phyloP scores from a whole-genome alignment of 306 rosid genomes.

The Quercus bicolor region DNA sequence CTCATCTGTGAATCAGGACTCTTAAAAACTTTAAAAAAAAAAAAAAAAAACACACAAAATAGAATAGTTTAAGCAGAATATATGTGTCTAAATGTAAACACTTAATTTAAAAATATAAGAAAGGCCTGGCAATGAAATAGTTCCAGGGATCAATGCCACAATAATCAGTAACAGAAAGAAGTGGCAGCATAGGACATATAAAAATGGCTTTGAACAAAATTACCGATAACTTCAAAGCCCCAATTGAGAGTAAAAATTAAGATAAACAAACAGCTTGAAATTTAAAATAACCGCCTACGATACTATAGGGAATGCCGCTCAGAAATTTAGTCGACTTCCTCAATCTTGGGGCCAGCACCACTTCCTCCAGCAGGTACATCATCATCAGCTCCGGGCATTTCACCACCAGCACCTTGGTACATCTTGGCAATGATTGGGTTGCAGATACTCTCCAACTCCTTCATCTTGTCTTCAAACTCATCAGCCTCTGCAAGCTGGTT shows the following conservation, averaged over 20 bases:
- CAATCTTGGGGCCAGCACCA: constrained; percentile 77
- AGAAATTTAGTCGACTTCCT: constrained; percentile 56
- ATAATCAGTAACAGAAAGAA: not conserved
- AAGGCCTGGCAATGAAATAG: not conserved
- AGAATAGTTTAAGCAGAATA: too few relatives aligned
- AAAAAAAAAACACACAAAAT: too few relatives aligned
- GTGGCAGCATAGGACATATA: not conserved
- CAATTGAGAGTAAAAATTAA: not conserved
- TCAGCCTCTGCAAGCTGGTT: constrained; percentile 67
- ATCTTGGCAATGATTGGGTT: constrained; percentile 77
- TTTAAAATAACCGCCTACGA: not conserved
- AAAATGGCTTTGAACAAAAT: not conserved
- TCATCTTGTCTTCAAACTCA: constrained; percentile 76
- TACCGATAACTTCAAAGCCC: not conserved
- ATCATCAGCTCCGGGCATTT: constrained; percentile 46
- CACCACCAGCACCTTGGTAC: constrained; percentile 70
- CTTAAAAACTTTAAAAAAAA: too few relatives aligned
- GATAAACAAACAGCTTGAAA: not conserved
- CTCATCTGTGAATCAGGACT: too few relatives aligned
- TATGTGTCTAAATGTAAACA: too few relatives aligned
- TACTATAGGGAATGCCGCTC: not conserved
- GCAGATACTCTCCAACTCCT: constrained; percentile 75
- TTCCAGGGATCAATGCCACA: not conserved
- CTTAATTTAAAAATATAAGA: too few relatives aligned
- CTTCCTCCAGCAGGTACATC: constrained; percentile 45